Evolutionary conservation across 805 yeast genomes (phyloP), one percentile per base, ranked within the genome.

Genomic region (Kodamaea sagamina): DNA sequence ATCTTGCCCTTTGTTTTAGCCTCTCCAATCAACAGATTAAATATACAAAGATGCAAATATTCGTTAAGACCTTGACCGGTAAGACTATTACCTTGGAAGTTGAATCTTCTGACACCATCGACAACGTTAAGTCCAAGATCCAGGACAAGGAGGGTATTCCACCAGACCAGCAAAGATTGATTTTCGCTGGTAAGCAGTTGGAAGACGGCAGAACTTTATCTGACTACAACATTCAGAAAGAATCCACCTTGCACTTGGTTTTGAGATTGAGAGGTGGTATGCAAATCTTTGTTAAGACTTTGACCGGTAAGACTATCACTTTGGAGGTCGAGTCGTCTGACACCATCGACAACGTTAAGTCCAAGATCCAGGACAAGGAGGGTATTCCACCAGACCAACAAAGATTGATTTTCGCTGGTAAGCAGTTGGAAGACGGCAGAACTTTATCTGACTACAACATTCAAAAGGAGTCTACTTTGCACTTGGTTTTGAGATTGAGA

Each of bases 331-430:
- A 89, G 82, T 89, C 97, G 63, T 87, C 96, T 65, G 97, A 89
- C 85, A 89, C 97, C 71, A 89, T 89, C 77, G 97, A 90, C 86
- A 89, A 89, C 69, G 97, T 89, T 83, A 89, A 90, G 82, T 82
- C 96, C 71, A 90, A 90, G 85, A 90, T 89, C 75, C 96, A 89
- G 79, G 96, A 92, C 84, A 90, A 90, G 84, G 98, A 92, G 77
- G 97, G 97, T 72, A 92, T 92, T 62, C 98, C 98, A 74, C 97
- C 98, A 67, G 97, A 92, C 77, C 98, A 92, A 77, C 98, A 92
- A 81, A 89, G 99, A 81, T 86, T 92, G 68, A 92, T 92, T 82
- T 92, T 93, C 70, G 98, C 98, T 69, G 99, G 99, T 81, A 92
- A 92, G 84, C 99, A 92, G 80, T 87, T 92, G 68, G 97, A 90